Base-by-base conservation (phyloP, 176 grass and related monocot genomes). In the Aegilops umbellulata region DNA sequence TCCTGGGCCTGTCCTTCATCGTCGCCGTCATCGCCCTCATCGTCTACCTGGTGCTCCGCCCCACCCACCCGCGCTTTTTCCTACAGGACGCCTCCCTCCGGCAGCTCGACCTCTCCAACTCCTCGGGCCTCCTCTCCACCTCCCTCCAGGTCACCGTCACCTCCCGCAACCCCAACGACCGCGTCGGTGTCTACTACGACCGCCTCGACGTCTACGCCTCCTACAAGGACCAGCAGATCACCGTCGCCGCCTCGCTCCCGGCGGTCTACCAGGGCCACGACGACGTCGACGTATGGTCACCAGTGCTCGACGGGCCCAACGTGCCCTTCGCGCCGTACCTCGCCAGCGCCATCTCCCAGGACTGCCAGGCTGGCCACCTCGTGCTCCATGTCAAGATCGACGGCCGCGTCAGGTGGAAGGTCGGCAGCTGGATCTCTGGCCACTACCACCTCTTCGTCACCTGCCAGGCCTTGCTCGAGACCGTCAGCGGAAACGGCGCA, bases 201-300 rank as follows among this genome's bases (percentile, higher is more conserved):
- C 92, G 88, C 53, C 91, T 97, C 69, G 89, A 95, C 82, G 93
- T 90, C 17, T 95, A 90, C 70, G 93, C 93, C 3, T 69, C 84
- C 15, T 97, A 97, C 85, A 87, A 86, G 65, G 88, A 87, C 35
- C 91, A 97, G 85, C 95, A 90, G 87, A 87, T 97, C 89, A 95
- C 95, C 16, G 60, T 91, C 60, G 82, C 89, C 12, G 64, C 93
- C 8, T 47, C 75, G 49, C 89, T 97, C 2, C 95, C 95, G 7
- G 7, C 65, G 0, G 88, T 86, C 1, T 97, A 95, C 89, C 95
- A 95, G 87, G 95, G 90, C 32, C 91, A 97, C 79, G 78, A 82
- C 67, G 95, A 93, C 80, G 73, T 95, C 53, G 80, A 69, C 39
- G 76, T 95, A 10, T 95, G 91, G 95, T 95, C 89, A 0, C 95